These are phyloP conservation scores for Breviolum minutum DNA, from an alignment of 73 alveolate species.

Conservation along the genomic window DNA sequence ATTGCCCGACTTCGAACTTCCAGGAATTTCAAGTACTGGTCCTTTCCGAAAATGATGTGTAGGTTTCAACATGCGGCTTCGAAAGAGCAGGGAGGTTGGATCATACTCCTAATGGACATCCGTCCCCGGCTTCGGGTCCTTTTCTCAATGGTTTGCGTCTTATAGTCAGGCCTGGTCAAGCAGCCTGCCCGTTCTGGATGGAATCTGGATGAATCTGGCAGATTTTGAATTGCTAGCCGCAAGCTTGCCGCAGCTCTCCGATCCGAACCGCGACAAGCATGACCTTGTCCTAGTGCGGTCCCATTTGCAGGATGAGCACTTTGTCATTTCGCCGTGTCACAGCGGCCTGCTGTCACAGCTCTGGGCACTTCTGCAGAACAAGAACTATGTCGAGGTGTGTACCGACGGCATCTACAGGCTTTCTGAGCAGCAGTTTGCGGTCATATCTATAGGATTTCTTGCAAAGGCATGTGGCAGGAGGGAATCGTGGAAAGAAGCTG, in stretches of 20 bases:
- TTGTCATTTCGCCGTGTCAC: neutral
- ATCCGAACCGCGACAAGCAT: neutral
- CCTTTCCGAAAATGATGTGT: too few species aligned
- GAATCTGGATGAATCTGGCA: neutral
- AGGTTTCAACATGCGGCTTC: too few species aligned
- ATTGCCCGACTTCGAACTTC: too few species aligned
- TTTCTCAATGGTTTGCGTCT: too few species aligned
- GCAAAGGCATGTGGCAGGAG: neutral
- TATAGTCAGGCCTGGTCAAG: neutral
- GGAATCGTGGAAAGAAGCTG: neutral
- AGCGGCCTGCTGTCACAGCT: neutral
- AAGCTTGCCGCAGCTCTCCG: neutral
- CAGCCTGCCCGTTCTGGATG: neutral
- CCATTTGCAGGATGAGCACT: neutral
- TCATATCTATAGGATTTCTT: neutral
- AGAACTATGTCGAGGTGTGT: neutral
- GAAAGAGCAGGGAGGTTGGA: too few species aligned
- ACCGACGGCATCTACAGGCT: neutral
- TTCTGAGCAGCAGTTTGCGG: neutral
- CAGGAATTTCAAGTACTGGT: too few species aligned
- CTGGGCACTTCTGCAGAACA: neutral
- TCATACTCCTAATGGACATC: too few species aligned
- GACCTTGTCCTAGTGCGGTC: neutral
- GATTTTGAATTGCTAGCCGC: neutral
- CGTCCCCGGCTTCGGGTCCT: too few species aligned